phyloP scores from a whole-genome alignment of 2,329 filamentous ascomycete genomes.

The Zarea fungicola region DNA sequence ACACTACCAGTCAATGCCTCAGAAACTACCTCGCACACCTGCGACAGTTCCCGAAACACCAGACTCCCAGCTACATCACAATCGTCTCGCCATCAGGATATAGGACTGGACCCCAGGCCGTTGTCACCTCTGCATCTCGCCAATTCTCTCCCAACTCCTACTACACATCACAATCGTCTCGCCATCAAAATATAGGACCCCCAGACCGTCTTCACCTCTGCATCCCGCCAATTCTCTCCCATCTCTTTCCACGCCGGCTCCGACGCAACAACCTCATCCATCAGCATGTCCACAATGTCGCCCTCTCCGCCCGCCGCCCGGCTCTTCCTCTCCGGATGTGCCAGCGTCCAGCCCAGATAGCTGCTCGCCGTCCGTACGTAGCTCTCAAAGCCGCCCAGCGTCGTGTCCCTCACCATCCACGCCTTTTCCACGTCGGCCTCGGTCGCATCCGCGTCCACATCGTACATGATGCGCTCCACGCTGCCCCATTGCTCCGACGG shows the following conservation, averaged over 20 bases:
- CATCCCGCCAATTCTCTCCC: constrained; percentile 46
- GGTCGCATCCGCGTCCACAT: constrained; percentile 42
- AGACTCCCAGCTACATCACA: too few species aligned
- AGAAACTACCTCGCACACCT: background rate
- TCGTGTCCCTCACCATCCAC: constrained; percentile 51
- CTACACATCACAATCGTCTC: constrained; percentile 41
- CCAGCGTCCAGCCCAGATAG: constrained; percentile 53
- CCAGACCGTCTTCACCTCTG: constrained; percentile 55
- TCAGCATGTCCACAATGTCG: constrained; percentile 58
- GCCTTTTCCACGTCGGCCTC: constrained; percentile 28
- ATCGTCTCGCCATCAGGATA: constrained; percentile 50
- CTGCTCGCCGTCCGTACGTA: constrained; percentile 58
- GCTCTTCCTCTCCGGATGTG: constrained; percentile 44
- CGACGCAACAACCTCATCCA: constrained; percentile 51
- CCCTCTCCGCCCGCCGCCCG: constrained; percentile 50
- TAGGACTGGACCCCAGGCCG: constrained; percentile 60
- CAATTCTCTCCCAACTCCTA: constrained; percentile 42
- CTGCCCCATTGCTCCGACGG: constrained; percentile 47
- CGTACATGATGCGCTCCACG: constrained; percentile 50
- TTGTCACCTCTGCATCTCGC: constrained; percentile 49
- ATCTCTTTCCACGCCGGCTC: constrained; percentile 47
- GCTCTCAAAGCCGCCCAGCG: constrained; percentile 53
- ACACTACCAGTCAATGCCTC: too few species aligned
- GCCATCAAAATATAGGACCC: constrained; percentile 56
- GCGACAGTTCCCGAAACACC: constrained; percentile 4